Evolutionary conservation across 257 asterid species (phyloP).

Genomic region (Nicotiana obtusifolia): DNA sequence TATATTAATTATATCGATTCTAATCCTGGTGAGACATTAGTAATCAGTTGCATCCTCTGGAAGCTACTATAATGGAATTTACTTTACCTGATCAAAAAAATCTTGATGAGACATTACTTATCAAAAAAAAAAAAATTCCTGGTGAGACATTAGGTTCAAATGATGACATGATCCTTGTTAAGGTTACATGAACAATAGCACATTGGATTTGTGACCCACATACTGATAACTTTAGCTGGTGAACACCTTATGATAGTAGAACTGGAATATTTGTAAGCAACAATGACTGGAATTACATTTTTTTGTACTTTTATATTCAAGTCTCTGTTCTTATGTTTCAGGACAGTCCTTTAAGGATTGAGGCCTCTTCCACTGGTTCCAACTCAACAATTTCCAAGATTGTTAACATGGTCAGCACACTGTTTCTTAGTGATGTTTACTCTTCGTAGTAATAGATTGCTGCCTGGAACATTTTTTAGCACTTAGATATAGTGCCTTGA

Average conservation of each 20-base stretch:
- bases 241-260: background rate
- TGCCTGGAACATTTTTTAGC: background rate
- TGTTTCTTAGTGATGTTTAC: background rate
- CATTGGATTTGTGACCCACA: background rate
- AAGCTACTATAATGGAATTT: too few species aligned
- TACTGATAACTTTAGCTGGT: background rate
- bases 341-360: conserved; percentile 95
- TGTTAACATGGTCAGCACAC: conserved; percentile 64
- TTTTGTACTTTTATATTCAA: conserved; percentile 24
- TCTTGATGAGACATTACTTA: too few species aligned
- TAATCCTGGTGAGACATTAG: background rate
- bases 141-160: background rate
- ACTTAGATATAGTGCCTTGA: background rate
- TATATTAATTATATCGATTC: background rate
- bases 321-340: conserved; percentile 29
- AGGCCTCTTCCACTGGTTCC: conserved; percentile 85
- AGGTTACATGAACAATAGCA: background rate
- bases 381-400: conserved; percentile 93
- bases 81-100: too few species aligned
- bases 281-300: background rate
- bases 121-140: too few species aligned
- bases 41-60: too few species aligned
- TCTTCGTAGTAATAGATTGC: background rate
- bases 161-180: background rate
- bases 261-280: background rate